These are phyloP conservation scores for Penicillium salamii DNA, from an alignment of 495 filamentous ascomycete species.

Conservation along the genomic window DNA sequence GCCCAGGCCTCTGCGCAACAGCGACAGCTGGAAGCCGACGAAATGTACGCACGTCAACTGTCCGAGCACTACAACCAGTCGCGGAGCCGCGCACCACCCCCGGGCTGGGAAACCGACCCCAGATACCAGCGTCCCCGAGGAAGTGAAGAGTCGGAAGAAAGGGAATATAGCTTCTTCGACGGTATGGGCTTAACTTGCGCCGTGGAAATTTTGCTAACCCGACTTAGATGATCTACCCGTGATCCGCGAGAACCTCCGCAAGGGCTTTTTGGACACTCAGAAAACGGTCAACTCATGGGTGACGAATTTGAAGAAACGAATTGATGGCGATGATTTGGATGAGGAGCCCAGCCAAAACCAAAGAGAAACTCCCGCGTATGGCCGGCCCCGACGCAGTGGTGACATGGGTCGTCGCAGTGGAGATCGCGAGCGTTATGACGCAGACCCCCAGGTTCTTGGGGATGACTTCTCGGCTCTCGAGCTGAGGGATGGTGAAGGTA, in stretches of 20 bases:
- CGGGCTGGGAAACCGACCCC: constrained; percentile 45
- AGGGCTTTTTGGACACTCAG: constrained; percentile 94
- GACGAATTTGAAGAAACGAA: constrained; percentile 79
- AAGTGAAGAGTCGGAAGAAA: constrained; percentile 51
- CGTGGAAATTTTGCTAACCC: constrained; percentile 6
- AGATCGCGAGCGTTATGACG: constrained; percentile 89
- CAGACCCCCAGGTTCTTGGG: constrained; percentile 84
- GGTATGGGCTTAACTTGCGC: constrained; percentile 36
- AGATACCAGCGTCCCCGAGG: constrained; percentile 29
- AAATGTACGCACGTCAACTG: constrained; percentile 89
- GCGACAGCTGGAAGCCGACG: constrained; percentile 85
- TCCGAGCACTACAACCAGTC: constrained; percentile 80
- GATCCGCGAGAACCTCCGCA: constrained; percentile 88
- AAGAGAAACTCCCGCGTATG: constrained; percentile 36
- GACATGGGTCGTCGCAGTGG: constrained; percentile 64
- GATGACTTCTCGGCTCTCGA: constrained; percentile 92
- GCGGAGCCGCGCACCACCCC: constrained; percentile 32
- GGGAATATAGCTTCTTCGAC: constrained; percentile 87
- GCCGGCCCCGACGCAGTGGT: constrained; percentile 50
- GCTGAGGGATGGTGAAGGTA: constrained; percentile 73
- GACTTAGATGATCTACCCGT: constrained; percentile 79
- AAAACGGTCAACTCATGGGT: constrained; percentile 91
- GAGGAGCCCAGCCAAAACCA: constrained; percentile 48
- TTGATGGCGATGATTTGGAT: constrained; percentile 78
- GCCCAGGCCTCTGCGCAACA: constrained; percentile 57